phyloP scores from a whole-genome alignment of 352 stramenopile species.

The Elongisporangium undulatum region DNA sequence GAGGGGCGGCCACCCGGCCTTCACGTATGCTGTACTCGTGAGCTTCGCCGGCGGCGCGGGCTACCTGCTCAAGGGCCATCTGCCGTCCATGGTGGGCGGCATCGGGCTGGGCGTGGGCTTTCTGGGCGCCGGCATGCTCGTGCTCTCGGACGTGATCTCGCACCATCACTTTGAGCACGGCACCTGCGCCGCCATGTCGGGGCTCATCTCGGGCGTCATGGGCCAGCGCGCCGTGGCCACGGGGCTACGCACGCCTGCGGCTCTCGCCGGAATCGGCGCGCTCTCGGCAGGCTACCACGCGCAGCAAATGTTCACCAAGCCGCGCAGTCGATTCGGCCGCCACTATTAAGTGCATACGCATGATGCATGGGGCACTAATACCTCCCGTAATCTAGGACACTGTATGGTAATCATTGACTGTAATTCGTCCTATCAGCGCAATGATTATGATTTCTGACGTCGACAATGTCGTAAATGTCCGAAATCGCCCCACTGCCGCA shows the following conservation, averaged over 20 bases:
- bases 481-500: not conserved
- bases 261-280: slow-evolving; percentile 43
- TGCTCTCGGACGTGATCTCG: slow-evolving; percentile 64
- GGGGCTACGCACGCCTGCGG: slow-evolving; percentile 28
- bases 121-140: slow-evolving; percentile 57
- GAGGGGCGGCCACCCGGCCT: slow-evolving; percentile 51
- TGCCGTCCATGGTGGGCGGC: slow-evolving; percentile 64
- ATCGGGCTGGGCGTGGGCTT: slow-evolving; percentile 60
- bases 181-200: slow-evolving; percentile 66
- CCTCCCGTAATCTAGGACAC: not conserved
- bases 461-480: slow-evolving; percentile 1
- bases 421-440: not conserved
- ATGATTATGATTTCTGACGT: slow-evolving; percentile 1
- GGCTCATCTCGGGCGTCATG: slow-evolving; percentile 60
- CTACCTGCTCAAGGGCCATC: slow-evolving; percentile 56
- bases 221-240: slow-evolving; percentile 42
- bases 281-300: slow-evolving; percentile 67
- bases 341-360: slow-evolving; percentile 33
- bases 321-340: slow-evolving; percentile 14
- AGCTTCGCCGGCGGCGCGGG: slow-evolving; percentile 53
- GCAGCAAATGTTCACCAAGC: slow-evolving; percentile 58
- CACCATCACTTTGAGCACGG: slow-evolving; percentile 68
- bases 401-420: not conserved
- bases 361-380: no score
- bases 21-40: slow-evolving; percentile 65